These are phyloP conservation scores for Mortierella sp. DNA, from an alignment of 371 early-diverging fungal species.

Conservation along the genomic window DNA sequence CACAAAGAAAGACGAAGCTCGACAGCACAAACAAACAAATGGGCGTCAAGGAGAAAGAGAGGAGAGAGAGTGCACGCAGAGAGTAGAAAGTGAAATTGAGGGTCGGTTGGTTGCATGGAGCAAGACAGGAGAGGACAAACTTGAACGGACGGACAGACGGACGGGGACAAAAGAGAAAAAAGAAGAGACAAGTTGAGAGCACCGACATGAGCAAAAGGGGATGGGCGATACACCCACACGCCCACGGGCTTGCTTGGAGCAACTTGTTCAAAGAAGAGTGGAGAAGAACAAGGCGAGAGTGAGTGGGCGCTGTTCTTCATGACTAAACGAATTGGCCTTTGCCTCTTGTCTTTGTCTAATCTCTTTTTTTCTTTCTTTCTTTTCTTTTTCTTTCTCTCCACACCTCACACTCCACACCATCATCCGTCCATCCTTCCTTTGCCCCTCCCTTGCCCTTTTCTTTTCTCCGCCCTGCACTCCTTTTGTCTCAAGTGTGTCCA, in stretches of 20 bases:
- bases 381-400: not conserved
- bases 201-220: conserved; percentile 9
- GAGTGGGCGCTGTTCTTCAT: conserved; percentile 1
- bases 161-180: conserved; percentile 6
- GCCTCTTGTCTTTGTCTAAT: not conserved
- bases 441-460: not conserved
- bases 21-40: not conserved
- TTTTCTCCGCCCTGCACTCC: not conserved
- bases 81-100: not conserved
- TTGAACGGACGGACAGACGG: conserved; percentile 1
- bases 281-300: not conserved
- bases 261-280: not conserved
- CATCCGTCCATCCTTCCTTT: not conserved
- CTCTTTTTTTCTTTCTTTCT: not conserved
- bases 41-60: not conserved
- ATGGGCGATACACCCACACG: not conserved
- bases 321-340: not conserved
- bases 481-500: not conserved
- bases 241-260: not conserved
- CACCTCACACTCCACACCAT: not conserved
- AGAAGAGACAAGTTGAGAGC: conserved; percentile 8
- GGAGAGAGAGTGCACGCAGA: not conserved
- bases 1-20: not conserved
- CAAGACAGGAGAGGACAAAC: not conserved
- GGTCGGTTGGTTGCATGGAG: not conserved